Evolutionary conservation across 2,329 filamentous ascomycete species (phyloP).

Genomic region (Ophiosphaerella korrae): DNA sequence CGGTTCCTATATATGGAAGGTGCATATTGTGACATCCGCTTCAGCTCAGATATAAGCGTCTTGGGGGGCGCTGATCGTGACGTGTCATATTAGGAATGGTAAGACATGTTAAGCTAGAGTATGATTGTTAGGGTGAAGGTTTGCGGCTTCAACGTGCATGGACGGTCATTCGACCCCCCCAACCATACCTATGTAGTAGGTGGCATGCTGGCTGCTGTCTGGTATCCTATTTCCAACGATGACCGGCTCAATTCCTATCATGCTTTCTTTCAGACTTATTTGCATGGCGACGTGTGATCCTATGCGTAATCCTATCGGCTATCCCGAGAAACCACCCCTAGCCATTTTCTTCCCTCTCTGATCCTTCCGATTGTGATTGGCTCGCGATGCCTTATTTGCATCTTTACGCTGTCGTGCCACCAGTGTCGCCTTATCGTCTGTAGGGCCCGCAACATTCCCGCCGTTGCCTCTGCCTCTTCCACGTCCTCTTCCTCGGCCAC

Average conservation of each 20-base stretch:
- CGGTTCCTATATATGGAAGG: too few relatives aligned
- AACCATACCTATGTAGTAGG: too few relatives aligned
- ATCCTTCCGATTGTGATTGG: conserved; percentile 86
- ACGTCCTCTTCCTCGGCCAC: conserved; percentile 33
- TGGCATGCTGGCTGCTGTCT: too few relatives aligned
- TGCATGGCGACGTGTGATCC: neutral
- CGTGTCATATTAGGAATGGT: too few relatives aligned
- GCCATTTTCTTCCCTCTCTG: conserved; percentile 67
- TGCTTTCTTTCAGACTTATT: neutral
- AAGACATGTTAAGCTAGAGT: too few relatives aligned
- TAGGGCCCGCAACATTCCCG: conserved; percentile 65
- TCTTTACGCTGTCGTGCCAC: conserved; percentile 77
- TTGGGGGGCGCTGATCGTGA: too few relatives aligned
- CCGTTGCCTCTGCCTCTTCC: conserved; percentile 46
- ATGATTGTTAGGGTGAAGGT: too few relatives aligned
- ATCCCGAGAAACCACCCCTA: conserved; percentile 58
- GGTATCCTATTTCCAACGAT: neutral
- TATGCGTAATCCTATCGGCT: conserved; percentile 7
- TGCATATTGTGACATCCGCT: too few relatives aligned
- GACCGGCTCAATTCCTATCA: neutral
- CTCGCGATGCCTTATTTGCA: conserved; percentile 77
- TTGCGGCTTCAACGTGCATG: too few relatives aligned
- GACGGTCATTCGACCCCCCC: too few relatives aligned
- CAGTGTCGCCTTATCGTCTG: conserved; percentile 74
- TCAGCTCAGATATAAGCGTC: too few relatives aligned